phyloP scores from a whole-genome alignment of 257 asterid species.

The Ophiorrhiza pumila region DNA sequence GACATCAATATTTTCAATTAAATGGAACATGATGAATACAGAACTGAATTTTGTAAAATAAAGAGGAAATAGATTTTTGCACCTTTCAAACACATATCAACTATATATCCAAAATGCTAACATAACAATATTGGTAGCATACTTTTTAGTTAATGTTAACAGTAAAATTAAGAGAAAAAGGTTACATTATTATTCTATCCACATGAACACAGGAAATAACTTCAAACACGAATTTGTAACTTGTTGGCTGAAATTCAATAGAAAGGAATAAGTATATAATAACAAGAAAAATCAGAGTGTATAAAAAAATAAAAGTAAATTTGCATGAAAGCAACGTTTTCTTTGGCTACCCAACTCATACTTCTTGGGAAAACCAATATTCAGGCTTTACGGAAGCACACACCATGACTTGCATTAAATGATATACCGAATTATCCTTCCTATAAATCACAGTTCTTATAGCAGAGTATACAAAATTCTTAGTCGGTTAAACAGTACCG shows the following conservation, averaged over 20 bases:
- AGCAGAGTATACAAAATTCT: neutral
- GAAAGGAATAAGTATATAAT: neutral
- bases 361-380: neutral
- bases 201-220: neutral
- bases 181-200: neutral
- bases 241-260: neutral
- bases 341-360: neutral
- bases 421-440: neutral
- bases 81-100: neutral
- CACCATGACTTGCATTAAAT: neutral
- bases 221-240: neutral
- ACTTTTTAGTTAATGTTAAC: no score
- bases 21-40: neutral
- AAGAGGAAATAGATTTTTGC: neutral
- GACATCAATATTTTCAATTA: neutral
- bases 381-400: neutral
- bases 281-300: neutral
- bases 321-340: neutral
- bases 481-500: conserved; percentile 50
- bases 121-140: neutral
- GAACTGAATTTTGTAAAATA: neutral
- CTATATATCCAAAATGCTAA: neutral
- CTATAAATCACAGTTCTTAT: neutral
- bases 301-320: neutral
- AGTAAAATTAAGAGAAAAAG: neutral